These are phyloP conservation scores for Spizellomyces sp. DNA, from an alignment of 192 early-diverging fungal genomes.

Conservation along the genomic window DNA sequence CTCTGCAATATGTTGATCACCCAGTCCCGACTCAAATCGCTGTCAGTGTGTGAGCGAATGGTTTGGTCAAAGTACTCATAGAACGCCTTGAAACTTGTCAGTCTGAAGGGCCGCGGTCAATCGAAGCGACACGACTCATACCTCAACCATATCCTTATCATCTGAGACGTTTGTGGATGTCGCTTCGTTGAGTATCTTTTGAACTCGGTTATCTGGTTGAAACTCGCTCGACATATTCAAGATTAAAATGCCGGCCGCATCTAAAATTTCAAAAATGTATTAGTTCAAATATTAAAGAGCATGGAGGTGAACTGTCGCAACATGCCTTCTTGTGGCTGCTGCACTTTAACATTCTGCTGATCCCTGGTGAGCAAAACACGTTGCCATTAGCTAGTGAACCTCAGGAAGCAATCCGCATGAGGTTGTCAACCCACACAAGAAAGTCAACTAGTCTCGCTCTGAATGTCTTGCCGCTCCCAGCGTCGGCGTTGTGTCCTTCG, in stretches of 20 bases:
- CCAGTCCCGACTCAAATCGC: conserved; percentile 35
- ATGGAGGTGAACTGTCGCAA: background rate
- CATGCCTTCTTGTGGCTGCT: conserved; percentile 13
- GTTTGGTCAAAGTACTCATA: conserved; percentile 56
- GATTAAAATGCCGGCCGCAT: conserved; percentile 36
- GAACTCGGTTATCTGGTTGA: conserved; percentile 17
- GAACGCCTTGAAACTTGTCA: conserved; percentile 40
- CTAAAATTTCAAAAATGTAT: background rate
- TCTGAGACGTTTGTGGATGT: background rate
- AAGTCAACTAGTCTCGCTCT: conserved; percentile 55
- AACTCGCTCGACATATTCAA: conserved; percentile 40
- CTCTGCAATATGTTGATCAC: conserved; percentile 44
- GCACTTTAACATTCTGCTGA: conserved; percentile 45
- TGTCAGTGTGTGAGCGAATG: conserved; percentile 47
- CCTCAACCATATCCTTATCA: conserved; percentile 21
- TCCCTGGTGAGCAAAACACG: conserved; percentile 33
- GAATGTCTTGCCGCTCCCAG: conserved; percentile 36
- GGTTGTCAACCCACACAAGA: conserved; percentile 38
- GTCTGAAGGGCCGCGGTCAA: no score
- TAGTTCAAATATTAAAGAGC: background rate
- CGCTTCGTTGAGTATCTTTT: background rate
- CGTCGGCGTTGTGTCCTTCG: conserved; percentile 28
- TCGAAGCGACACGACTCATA: no score
- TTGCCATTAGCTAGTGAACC: background rate
- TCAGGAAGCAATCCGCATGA: background rate